Conservation (phyloP, 108 stramenopile genomes). For the Skeletonema menzelii region DNA sequence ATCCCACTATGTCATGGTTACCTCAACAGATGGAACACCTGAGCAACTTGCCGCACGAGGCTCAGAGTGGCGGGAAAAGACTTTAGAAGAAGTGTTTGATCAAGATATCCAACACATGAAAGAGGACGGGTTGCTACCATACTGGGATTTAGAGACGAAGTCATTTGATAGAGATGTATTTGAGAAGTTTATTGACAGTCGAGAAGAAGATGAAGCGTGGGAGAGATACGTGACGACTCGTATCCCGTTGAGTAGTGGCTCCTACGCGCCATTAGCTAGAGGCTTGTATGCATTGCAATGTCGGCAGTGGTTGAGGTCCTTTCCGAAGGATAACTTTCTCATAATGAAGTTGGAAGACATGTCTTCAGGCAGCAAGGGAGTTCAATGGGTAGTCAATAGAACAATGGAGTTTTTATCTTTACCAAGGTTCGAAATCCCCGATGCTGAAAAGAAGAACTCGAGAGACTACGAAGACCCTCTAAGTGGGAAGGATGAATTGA, state of each 20-base stretch:
- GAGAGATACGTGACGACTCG: constrained; percentile 61
- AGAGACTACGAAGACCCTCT: constrained; percentile 39
- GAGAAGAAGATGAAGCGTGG: constrained; percentile 71
- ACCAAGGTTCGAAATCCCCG: constrained; percentile 42
- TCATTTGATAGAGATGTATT: constrained; percentile 49
- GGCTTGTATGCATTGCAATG: constrained; percentile 94
- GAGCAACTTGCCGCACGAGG: constrained; percentile 84
- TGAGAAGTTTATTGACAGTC: constrained; percentile 51
- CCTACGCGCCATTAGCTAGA: constrained; percentile 84
- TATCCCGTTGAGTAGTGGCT: constrained; percentile 83
- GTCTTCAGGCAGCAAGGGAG: constrained; percentile 32
- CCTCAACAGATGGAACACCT: constrained; percentile 75
- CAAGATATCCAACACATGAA: constrained; percentile 73
- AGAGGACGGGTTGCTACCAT: constrained; percentile 76
- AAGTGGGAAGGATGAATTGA: constrained; percentile 32
- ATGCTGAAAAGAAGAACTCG: constrained; percentile 41
- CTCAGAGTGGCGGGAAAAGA: constrained; percentile 73
- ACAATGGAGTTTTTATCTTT: constrained; percentile 56
- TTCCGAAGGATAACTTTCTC: constrained; percentile 69
- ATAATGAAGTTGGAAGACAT: constrained; percentile 86
- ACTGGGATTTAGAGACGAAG: constrained; percentile 66
- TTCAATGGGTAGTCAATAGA: constrained; percentile 47
- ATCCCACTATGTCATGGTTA: constrained; percentile 96
- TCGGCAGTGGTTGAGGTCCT: constrained; percentile 88
- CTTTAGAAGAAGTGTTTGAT: constrained; percentile 84